phyloP scores from a whole-genome alignment of 768 basidiomycete species.

The Pilatotrama ljubarskyi region DNA sequence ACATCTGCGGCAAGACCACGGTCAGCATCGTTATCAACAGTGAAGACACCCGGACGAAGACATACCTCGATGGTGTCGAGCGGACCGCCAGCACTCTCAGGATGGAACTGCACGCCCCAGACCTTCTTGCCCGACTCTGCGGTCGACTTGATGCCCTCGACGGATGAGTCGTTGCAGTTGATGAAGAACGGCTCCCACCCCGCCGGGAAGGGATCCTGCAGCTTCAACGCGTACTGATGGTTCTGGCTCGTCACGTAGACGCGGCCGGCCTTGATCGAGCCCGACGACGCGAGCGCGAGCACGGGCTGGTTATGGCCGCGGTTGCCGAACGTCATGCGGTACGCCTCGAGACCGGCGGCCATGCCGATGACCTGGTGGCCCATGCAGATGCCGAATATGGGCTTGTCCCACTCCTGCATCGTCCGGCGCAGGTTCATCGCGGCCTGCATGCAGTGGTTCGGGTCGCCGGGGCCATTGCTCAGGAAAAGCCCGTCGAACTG shows the following conservation, averaged over 20 bases:
- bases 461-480: conserved; percentile 96
- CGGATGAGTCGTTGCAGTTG: conserved; percentile 98
- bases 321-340: conserved; percentile 99
- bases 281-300: conserved; percentile 88
- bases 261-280: conserved; percentile 92
- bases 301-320: conserved; percentile 99
- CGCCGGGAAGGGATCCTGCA: conserved; percentile 92
- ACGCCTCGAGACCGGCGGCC: conserved; percentile 94
- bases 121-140: conserved; percentile 83
- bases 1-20: conserved; percentile 60
- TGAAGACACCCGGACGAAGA: no score
- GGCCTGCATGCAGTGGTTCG: conserved; percentile 83
- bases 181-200: conserved; percentile 99
- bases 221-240: conserved; percentile 94
- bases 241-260: conserved; percentile 99
- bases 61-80: conserved; percentile 94
- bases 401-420: conserved; percentile 86
- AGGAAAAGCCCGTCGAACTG: conserved; percentile 94
- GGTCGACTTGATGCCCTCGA: conserved; percentile 98
- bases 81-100: conserved; percentile 97
- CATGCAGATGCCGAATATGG: conserved; percentile 99
- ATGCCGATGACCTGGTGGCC: conserved; percentile 98
- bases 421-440: conserved; percentile 79
- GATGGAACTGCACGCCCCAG: conserved; percentile 99
- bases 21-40: background rate